Base-by-base conservation (phyloP, 192 early-diverging fungal genomes). In the Entomortierella parvispora region DNA sequence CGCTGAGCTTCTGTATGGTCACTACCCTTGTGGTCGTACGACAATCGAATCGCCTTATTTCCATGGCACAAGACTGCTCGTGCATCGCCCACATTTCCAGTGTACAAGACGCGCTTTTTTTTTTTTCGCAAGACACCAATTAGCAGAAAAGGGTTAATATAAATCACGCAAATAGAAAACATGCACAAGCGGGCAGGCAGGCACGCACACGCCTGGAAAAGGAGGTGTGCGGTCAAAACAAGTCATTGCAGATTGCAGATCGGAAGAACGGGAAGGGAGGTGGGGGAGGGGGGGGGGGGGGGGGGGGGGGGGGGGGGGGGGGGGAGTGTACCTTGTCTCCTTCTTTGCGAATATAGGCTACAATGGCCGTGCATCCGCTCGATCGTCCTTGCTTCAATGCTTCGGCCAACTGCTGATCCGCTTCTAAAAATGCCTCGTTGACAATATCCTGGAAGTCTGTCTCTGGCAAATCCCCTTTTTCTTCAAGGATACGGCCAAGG, bases 11-110 rank as follows among this genome's bases (percentile, higher is more conserved):
- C 97, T 42, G 85, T 83, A 25, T 85, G 77, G 77, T 99, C 97
- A 23, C 93, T 93, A 26, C 97, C 97, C 80, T 99, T 99, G 85
- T 99, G 97, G 84, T 99, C 97, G 69, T 98, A 99, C 6, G 97
- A 94, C 11, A 99, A 85, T 46, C 97, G 84, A 22, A 92, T 80
- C 2, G 97, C 97, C 42, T 82, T 78, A 31, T 95, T 94, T 49
- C 89, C 70, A 40, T 95, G 93, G 68, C 95, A 82, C 62, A 99
- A 78, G 32, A 99, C 97, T 9, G 95, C 97, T 22, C 97, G 87
- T 10, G 97, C 96, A 89, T 99, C 97, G 25, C 97, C 97, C 34
- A 91, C 97, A 83, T 99, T 99, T 28, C 95, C 97, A 31, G 95
- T 95, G 69, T 96, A 96, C 33, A 98, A 84, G 22, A 93, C 88